Conservation (phyloP, 2,329 filamentous ascomycete genomes). For the Aurifilum marmelostoma region DNA sequence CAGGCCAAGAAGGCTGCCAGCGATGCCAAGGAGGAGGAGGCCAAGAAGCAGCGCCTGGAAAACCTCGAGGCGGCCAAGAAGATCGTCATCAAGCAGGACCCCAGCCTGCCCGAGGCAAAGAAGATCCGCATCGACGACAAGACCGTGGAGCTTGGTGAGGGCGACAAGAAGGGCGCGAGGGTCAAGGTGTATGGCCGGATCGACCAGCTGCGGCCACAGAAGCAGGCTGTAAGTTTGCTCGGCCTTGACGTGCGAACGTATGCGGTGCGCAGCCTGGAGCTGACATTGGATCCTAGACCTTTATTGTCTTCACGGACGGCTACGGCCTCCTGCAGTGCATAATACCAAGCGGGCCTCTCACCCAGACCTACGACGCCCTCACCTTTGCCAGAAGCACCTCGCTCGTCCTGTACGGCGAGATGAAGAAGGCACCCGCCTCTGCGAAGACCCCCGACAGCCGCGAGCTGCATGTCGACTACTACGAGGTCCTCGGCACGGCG, state of each 20-base stretch:
- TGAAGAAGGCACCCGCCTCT: conserved; percentile 79
- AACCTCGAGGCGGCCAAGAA: conserved; percentile 82
- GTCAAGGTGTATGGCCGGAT: conserved; percentile 83
- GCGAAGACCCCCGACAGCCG: conserved; percentile 80
- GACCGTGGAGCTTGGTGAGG: conserved; percentile 62
- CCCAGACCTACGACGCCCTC: conserved; percentile 89
- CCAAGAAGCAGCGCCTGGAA: conserved; percentile 69
- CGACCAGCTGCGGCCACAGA: conserved; percentile 79
- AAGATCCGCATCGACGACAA: conserved; percentile 77
- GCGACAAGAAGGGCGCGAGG: conserved; percentile 66
- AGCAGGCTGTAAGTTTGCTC: conserved; percentile 64
- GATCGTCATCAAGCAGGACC: conserved; percentile 71
- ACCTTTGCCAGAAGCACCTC: conserved; percentile 87
- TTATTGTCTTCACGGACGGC: conserved; percentile 84
- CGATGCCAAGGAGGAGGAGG: conserved; percentile 72
- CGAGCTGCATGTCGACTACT: conserved; percentile 90
- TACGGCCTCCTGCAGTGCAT: conserved; percentile 86
- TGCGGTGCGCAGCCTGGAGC: neutral
- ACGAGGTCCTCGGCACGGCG: conserved; percentile 75
- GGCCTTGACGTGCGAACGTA: neutral
- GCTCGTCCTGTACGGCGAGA: conserved; percentile 80
- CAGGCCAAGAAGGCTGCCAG: conserved; percentile 75
- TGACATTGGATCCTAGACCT: conserved; percentile 42
- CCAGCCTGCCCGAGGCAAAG: conserved; percentile 72
- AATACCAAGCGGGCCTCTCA: conserved; percentile 73